phyloP scores from a whole-genome alignment of 176 grass and related monocot species.

The Hordeum vulgare region MorexV3_pseudomolecules_assembly NC_058519.1:51652005-51652504 shows the following conservation, averaged over 20 bases:
- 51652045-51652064: not conserved
- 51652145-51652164: not conserved
- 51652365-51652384: too few species aligned
- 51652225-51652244: not conserved
- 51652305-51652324: too few species aligned
- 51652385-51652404: too few species aligned
- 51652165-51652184: not conserved
- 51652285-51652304: not conserved
- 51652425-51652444: too few species aligned
- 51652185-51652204: not conserved
- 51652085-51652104: not conserved
- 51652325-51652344: too few species aligned
- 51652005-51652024: not conserved
- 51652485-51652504: too few species aligned
- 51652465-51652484: too few species aligned
- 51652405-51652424: too few species aligned
- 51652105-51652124: not conserved
- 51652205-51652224: too few species aligned
- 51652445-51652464: too few species aligned
- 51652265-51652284: not conserved
- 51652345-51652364: too few species aligned
- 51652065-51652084: not conserved
- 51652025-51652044: not conserved
- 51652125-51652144: not conserved
- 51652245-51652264: not conserved